Base-by-base conservation (phyloP, 176 grass and related monocot species). In the Oryza glumipatula region DNA sequence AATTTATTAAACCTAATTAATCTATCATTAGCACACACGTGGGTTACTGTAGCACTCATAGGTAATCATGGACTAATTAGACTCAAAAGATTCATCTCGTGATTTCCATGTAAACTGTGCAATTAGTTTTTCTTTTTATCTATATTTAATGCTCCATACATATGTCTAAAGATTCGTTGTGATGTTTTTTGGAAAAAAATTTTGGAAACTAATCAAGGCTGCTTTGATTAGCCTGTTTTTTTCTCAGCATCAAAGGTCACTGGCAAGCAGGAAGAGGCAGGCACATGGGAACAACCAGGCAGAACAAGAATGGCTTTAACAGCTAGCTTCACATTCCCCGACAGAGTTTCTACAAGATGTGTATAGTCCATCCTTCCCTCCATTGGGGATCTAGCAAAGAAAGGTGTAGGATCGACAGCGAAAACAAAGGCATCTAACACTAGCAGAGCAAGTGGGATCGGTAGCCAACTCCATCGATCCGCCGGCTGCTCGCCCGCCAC, bases 401-500 rank as follows among this genome's bases (percentile, higher is more conserved):
- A 21, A 70, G n/a, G 6, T 44, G n/a, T 9, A 67, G 4, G 36
- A 78, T 32, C 16, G 52, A 56, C 11, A 56, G 56, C 9, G 15
- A 26, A 15, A 77, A 17, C 14, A 72, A 43, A 17, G 15, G 60
- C 60, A 80, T 54, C 56, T 79, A 64, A 38, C 21, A 72, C 60
- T 52, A 41, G 41, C 47, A 84, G 69, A 81, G 71, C 73, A 77
- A 85, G 65, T 51, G 65, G 22, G 43, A 85, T 76, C 72, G 22
- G 64, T 52, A 73, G 23, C 56, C 12, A 73, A 56, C n/a, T 72
- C 73, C 49, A 51, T 4, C 33, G 67, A 89, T 86, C 88, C 77
- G 54, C 60, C 32, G 44, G 70, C 70, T 44, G 85, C 85, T 80
- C 88, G 38, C 77, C 72, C 22, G 78, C 83, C 66, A 72, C 43